Conservation (phyloP, 306 rosid genomes). For the Cucumis sativus region DNA sequence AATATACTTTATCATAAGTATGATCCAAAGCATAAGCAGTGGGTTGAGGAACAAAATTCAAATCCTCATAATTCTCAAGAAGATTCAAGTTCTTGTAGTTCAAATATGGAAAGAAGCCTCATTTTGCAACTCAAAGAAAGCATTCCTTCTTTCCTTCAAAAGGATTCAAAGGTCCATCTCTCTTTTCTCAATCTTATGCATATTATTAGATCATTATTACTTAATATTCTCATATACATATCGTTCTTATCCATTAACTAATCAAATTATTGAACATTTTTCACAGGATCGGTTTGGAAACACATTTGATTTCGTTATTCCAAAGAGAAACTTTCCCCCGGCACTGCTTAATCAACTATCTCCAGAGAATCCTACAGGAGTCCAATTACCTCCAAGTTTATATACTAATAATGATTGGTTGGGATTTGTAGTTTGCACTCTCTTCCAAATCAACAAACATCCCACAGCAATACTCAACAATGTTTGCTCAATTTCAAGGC, state of each 20-base stretch:
- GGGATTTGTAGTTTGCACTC: conserved; percentile 7
- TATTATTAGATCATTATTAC: no score
- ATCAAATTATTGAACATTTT: neutral
- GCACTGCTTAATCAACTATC: neutral
- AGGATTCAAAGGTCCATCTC: neutral
- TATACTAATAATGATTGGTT: conserved; percentile 1
- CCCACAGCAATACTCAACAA: neutral
- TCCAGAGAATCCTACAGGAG: neutral
- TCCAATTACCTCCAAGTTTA: neutral
- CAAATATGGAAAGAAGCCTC: neutral
- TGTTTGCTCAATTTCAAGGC: neutral
- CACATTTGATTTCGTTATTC: neutral
- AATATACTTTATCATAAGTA: neutral
- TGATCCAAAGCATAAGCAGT: neutral
- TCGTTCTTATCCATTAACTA: no score
- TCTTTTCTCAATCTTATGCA: neutral
- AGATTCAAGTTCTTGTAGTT: neutral
- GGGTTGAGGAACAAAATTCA: neutral
- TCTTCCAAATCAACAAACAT: conserved; percentile 2
- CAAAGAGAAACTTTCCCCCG: neutral
- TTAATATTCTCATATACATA: neutral
- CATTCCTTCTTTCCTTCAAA: neutral
- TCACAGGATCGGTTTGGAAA: neutral
- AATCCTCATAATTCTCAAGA: neutral
- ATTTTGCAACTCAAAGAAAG: neutral